phyloP scores from a whole-genome alignment of 306 rosid genomes.

The Cicer yamashitae region DNA sequence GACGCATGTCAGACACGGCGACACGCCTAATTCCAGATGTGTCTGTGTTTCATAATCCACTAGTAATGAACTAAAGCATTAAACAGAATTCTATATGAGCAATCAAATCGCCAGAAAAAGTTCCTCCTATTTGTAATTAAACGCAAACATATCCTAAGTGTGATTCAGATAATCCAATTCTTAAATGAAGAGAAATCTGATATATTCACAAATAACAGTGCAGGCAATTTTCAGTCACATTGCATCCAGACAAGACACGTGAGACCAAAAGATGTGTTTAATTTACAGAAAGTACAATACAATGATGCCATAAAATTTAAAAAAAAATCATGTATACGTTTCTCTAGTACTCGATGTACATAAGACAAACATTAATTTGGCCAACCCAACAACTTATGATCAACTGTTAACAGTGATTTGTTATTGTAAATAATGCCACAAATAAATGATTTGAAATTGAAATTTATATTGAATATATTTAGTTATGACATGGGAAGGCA shows the following conservation, averaged over 20 bases:
- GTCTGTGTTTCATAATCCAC: neutral
- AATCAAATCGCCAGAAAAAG: constrained; percentile 23
- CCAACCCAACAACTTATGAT: constrained; percentile 1
- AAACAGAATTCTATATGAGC: neutral
- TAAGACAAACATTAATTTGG: neutral
- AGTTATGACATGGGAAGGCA: neutral
- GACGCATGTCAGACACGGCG: too few relatives aligned
- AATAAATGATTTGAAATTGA: neutral
- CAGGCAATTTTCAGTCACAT: constrained; percentile 7
- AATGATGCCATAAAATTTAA: neutral
- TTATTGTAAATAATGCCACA: neutral
- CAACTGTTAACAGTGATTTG: constrained; percentile 11
- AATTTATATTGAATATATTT: constrained; percentile 11
- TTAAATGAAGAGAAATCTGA: neutral
- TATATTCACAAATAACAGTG: neutral
- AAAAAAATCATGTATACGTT: neutral
- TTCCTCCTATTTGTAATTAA: constrained; percentile 28
- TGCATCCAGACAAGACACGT: neutral
- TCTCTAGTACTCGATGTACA: neutral
- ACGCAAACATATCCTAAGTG: neutral
- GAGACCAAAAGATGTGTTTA: neutral
- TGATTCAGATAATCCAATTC: neutral
- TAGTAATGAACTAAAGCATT: neutral
- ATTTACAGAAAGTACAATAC: constrained; percentile 11
- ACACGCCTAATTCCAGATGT: too few relatives aligned